A percentile compares a stretch with the other conserved stretches of the same genome.
Conservation (phyloP, 495 filamentous ascomycete species). For the Thozetella sp. region DNA sequence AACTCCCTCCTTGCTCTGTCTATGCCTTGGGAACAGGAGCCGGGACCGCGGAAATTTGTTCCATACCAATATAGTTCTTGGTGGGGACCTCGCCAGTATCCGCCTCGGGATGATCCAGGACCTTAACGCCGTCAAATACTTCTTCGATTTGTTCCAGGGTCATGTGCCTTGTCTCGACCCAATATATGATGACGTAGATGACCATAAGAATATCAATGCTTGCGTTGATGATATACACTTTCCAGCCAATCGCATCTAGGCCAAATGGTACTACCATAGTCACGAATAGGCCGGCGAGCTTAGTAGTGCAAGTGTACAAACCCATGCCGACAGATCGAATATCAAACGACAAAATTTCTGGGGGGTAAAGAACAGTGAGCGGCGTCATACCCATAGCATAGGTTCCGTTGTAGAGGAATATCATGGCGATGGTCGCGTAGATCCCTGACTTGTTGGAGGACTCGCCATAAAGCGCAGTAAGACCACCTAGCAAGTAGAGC, state of each 20-base stretch:
- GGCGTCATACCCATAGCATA: slow-evolving; percentile 3
- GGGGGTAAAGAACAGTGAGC: slow-evolving; percentile 1
- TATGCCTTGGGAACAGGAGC: too few species aligned
- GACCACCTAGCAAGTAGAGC: not conserved
- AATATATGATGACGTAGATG: not conserved
- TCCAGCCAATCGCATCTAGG: slow-evolving; percentile 3
- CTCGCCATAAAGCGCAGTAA: not conserved
- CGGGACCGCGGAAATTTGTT: too few species aligned
- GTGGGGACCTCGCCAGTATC: too few species aligned
- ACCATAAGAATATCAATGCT: not conserved
- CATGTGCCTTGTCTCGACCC: not conserved
- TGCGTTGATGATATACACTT: slow-evolving; percentile 2
- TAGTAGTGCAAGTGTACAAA: slow-evolving; percentile 2
- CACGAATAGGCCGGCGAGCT: not conserved
- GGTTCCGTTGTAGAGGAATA: slow-evolving; percentile 3
- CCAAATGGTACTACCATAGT: slow-evolving; percentile 2
- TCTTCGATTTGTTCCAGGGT: not conserved
- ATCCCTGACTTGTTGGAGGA: not conserved
- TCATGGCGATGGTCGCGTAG: slow-evolving; percentile 1
- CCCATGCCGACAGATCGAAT: slow-evolving; percentile 4
- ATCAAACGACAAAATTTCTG: slow-evolving; percentile 3
- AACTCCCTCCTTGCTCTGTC: too few species aligned
- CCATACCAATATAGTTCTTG: too few species aligned
- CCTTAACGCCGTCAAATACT: not conserved
- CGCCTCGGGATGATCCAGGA: too few species aligned